A percentile compares a stretch with the other conserved stretches of the same genome.
Conservation (phyloP, 2,329 filamentous ascomycete species). For the Cercospora canescens region DNA sequence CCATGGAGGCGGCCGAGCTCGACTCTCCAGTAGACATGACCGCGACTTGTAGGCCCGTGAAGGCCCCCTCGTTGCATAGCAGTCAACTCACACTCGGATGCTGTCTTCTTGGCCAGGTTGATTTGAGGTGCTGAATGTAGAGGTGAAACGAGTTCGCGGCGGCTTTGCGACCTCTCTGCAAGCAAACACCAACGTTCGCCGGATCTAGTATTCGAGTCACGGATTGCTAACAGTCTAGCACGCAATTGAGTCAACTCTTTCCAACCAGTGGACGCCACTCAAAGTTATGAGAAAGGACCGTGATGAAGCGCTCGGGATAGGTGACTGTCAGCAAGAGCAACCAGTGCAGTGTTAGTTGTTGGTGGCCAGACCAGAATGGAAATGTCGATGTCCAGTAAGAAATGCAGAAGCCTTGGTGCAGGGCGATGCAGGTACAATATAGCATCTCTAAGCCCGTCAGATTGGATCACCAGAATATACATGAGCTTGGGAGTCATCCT, state of each 20-base stretch:
- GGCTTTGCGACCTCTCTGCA: not conserved
- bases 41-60: conserved; percentile 1
- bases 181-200: not conserved
- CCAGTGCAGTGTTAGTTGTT: conserved; percentile 16
- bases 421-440: conserved; percentile 22
- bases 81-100: not conserved
- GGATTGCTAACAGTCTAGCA: not conserved
- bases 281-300: not conserved
- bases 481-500: conserved; percentile 9
- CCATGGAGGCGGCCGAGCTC: conserved; percentile 20
- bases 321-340: conserved; percentile 10
- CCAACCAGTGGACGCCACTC: not conserved
- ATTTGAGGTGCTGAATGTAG: not conserved
- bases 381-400: not conserved
- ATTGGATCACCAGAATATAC: conserved; percentile 10
- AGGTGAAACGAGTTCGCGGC: not conserved
- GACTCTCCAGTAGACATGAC: conserved; percentile 25
- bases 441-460: conserved; percentile 7
- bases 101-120: not conserved
- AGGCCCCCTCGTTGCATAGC: conserved; percentile 15
- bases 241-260: not conserved
- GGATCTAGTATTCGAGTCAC: not conserved
- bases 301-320: not conserved
- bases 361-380: conserved; percentile 5
- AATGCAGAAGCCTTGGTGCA: conserved; percentile 10